A percentile compares a stretch with the other conserved stretches of the same genome.
Evolutionary conservation across 2,329 filamentous ascomycete species (phyloP).

Genomic region (Leptographium wingfieldii): DNA sequence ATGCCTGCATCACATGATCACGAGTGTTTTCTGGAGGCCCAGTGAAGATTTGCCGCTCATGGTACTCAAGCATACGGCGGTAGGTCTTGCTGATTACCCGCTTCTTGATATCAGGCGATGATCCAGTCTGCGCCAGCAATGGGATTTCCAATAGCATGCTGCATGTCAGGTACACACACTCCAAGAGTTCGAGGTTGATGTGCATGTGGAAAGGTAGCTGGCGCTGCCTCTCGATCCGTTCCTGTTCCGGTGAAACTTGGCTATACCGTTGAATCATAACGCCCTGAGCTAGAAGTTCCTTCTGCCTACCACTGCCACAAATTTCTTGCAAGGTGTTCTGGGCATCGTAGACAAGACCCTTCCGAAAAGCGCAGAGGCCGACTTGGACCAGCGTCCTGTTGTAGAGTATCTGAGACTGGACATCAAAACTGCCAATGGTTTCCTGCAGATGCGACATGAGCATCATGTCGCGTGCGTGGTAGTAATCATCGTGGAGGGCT

Average conservation of each 20-base stretch:
- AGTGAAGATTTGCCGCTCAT: slow-evolving; percentile 98
- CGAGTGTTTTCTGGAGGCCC: slow-evolving; percentile 97
- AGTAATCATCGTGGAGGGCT: slow-evolving; percentile 94
- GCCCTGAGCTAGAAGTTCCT: slow-evolving; percentile 94
- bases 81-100: slow-evolving; percentile 98
- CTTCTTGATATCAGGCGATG: slow-evolving; percentile 93
- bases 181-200: slow-evolving; percentile 96
- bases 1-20: slow-evolving; percentile 98
- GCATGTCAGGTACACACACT: slow-evolving; percentile 97
- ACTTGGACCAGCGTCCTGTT: slow-evolving; percentile 97
- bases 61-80: slow-evolving; percentile 97
- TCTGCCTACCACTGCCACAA: slow-evolving; percentile 92
- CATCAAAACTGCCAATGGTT: slow-evolving; percentile 91
- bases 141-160: slow-evolving; percentile 99
- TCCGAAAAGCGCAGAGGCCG: slow-evolving; percentile 94
- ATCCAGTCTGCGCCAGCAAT: slow-evolving; percentile 89
- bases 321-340: slow-evolving; percentile 98
- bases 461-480: slow-evolving; percentile 97
- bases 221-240: slow-evolving; percentile 90
- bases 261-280: slow-evolving; percentile 97
- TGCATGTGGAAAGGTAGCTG: slow-evolving; percentile 99
- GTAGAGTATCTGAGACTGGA: slow-evolving; percentile 95
- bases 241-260: slow-evolving; percentile 93
- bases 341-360: slow-evolving; percentile 90
- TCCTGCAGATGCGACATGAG: slow-evolving; percentile 99